Evolutionary conservation across 2,329 filamentous ascomycete genomes (phyloP), one percentile per base, ranked within the genome.

Genomic region (Microdochium nivale): DNA sequence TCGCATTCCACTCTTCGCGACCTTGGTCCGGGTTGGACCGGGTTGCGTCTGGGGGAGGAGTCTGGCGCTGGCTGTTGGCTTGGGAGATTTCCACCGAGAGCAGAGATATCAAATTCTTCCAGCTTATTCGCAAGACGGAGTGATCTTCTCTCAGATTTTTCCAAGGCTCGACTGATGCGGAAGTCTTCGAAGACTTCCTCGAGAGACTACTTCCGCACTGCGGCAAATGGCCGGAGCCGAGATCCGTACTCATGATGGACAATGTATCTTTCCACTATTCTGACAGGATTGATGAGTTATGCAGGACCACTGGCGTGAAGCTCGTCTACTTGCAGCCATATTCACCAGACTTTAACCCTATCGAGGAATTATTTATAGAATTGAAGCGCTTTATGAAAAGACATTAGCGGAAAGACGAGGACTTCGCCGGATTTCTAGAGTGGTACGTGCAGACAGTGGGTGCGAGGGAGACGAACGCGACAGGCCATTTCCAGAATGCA

Each of bases 201-300:
- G 55, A 61, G 52, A 56, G 64, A 54, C 58, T 66, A 9, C 56
- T 68, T 24, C 56, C 52, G 7, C 52, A 58, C 35, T 65, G 56
- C 51, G 53, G 59, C 40, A 58, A 49, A 49, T 65, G 55, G 55
- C 62, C 59, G 24, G 60, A 62, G 51, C 60, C 56, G 33, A 62
- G 63, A 27, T 65, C 61, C 23, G 61, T 66, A 23, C 56, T 65
- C 14, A 50, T 65, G 9, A 66, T 66, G 53, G 61, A 66, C 49
- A 65, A 65, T 56, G 59, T 59, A 25, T 60, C 57, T 25, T 60
- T 65, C 47, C 56, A 65, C 56, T 53, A 55, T 35, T 60, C 51
- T 33, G 54, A 59, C 3, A 44, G 53, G 23, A 55, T 65, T 48
- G 27, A 51, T 49, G 51, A 61, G 51, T 50, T 65, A 51, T 64